These are phyloP conservation scores for Nannizzia gypsea DNA, from an alignment of 2,329 filamentous ascomycete genomes.

Conservation along the genomic window DNA sequence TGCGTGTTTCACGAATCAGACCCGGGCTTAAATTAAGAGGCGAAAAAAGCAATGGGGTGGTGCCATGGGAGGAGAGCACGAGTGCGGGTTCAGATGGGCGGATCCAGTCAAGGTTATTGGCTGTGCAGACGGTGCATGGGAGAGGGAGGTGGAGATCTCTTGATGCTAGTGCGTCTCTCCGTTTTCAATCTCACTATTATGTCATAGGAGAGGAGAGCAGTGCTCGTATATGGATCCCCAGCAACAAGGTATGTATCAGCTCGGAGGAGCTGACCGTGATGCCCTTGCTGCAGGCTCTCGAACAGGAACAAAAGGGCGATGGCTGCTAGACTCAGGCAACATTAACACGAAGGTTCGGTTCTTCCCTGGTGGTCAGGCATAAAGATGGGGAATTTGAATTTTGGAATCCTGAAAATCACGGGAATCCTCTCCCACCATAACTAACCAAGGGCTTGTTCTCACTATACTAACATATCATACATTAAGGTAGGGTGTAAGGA, in stretches of 20 bases:
- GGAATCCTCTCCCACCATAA: neutral
- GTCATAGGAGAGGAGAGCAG: neutral
- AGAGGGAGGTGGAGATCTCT: neutral
- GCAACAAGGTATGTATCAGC: too few relatives aligned
- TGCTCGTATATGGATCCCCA: neutral
- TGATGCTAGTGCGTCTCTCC: neutral
- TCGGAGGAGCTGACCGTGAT: neutral
- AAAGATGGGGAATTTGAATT: too few relatives aligned
- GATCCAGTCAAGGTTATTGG: neutral
- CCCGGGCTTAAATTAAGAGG: neutral
- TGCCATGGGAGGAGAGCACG: neutral
- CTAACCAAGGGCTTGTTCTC: neutral
- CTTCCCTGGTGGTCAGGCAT: neutral
- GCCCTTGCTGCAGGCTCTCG: neutral
- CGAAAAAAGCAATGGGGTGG: neutral
- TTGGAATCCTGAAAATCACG: neutral
- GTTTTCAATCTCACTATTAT: neutral
- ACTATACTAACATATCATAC: neutral
- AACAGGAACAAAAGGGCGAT: neutral
- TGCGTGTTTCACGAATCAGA: conserved; percentile 1
- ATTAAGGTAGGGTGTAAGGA: neutral
- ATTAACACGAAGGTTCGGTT: neutral
- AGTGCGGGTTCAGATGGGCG: conserved; percentile 1
- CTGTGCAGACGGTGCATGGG: neutral
- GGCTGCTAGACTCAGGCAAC: neutral